Evolutionary conservation across 1,284 basidiomycete genomes (phyloP).

Genomic region (Sanguinoderma infundibulare): DNA sequence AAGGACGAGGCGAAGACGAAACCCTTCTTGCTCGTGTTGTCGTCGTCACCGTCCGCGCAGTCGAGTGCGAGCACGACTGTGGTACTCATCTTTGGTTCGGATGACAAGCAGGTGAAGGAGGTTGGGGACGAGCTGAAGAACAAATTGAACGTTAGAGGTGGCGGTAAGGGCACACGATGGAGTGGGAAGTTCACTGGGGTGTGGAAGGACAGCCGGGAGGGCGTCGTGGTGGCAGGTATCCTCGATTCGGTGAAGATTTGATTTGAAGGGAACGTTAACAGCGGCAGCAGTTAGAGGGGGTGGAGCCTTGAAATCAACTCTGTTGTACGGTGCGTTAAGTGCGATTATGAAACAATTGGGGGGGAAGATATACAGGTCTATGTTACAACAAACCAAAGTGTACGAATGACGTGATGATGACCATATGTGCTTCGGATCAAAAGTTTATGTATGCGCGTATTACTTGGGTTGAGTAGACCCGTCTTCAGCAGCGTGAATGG

Average conservation of each 20-base stretch:
- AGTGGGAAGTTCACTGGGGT: slow-evolving; percentile 64
- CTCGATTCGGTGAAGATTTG: slow-evolving; percentile 13
- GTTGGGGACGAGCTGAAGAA: slow-evolving; percentile 62
- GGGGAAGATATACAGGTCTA: slow-evolving; percentile 11
- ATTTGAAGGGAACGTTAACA: not conserved
- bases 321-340: not conserved
- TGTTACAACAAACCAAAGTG: slow-evolving; percentile 16
- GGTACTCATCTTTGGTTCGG: slow-evolving; percentile 63
- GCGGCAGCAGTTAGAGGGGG: not conserved
- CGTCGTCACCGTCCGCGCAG: slow-evolving; percentile 64
- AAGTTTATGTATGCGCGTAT: not conserved
- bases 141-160: slow-evolving; percentile 63
- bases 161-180: slow-evolving; percentile 68
- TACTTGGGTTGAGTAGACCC: slow-evolving; percentile 16
- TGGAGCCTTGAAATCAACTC: not conserved
- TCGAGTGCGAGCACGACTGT: slow-evolving; percentile 52
- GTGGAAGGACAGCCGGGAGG: slow-evolving; percentile 41
- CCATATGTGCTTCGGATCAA: not conserved
- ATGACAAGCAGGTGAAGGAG: slow-evolving; percentile 63
- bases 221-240: slow-evolving; percentile 43
- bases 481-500: slow-evolving; percentile 13
- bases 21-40: slow-evolving; percentile 58
- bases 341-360: not conserved
- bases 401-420: not conserved
- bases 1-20: slow-evolving; percentile 25